Evolutionary conservation across 331 rosid genomes (phyloP).

Genomic region (Rosa hybrid): DNA sequence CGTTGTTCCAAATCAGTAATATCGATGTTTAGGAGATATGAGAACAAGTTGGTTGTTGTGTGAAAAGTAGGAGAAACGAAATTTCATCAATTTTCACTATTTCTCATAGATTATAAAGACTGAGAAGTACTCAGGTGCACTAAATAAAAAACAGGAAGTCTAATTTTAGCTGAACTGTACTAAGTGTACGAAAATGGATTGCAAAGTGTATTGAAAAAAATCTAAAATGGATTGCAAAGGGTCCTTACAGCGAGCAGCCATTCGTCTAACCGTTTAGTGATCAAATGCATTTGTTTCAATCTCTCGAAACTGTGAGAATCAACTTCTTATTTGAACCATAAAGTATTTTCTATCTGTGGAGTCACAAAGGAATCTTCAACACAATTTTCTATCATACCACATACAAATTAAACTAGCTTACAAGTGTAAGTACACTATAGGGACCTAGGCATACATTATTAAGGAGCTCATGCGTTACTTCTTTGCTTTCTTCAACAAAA

Average conservation of each 20-base stretch:
- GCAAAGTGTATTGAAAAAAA: no score
- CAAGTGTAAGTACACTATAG: not conserved
- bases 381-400: not conserved
- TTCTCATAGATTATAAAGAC: no score
- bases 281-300: not conserved
- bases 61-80: no score
- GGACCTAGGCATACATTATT: not conserved
- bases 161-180: no score
- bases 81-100: no score
- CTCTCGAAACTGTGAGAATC: not conserved
- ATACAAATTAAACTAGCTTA: not conserved
- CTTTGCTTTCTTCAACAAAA: slow-evolving; percentile 60
- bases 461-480: slow-evolving; percentile 13
- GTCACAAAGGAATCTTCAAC: not conserved
- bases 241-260: not conserved
- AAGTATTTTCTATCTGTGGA: not conserved
- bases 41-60: no score
- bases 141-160: no score
- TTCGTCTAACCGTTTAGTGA: not conserved
- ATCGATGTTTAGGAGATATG: no score
- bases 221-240: not conserved
- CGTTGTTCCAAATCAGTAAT: no score
- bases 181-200: no score
- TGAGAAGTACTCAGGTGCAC: no score
- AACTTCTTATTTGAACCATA: not conserved